Conservation (phyloP, 352 stramenopile genomes). For the Phytophthora pseudosyringae region DNA sequence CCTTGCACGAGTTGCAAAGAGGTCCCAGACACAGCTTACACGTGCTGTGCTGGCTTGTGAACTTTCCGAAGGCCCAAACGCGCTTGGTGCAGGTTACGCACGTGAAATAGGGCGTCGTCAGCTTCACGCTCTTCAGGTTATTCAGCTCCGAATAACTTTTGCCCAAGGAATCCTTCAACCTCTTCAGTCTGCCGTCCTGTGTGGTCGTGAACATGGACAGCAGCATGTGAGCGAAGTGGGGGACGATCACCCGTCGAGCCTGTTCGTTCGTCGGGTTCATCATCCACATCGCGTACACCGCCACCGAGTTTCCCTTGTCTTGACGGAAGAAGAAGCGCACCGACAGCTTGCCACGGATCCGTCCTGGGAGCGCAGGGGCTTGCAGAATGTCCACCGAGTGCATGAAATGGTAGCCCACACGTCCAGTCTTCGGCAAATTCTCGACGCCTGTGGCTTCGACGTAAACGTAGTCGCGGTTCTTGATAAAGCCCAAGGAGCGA, state of each 20-base stretch:
- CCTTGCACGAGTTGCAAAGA: constrained; percentile 20
- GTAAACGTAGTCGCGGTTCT: constrained; percentile 61
- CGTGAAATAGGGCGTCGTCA: constrained; percentile 14
- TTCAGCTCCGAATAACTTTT: constrained; percentile 27
- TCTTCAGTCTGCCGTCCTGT: constrained; percentile 32
- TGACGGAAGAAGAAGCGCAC: constrained; percentile 50
- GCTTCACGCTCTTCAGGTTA: constrained; percentile 6
- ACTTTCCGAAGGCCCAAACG: constrained; percentile 8
- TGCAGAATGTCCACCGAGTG: constrained; percentile 44
- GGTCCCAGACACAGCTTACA: constrained; percentile 14
- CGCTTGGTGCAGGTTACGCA: constrained; percentile 26
- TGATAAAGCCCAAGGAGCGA: constrained; percentile 25
- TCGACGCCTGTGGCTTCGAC: constrained; percentile 52
- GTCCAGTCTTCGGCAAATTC: constrained; percentile 28
- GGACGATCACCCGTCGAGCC: constrained; percentile 16
- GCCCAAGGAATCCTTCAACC: constrained; percentile 19
- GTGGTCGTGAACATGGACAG: constrained; percentile 25
- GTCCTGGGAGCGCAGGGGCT: constrained; percentile 19
- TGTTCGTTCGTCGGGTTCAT: constrained; percentile 33
- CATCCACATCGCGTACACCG: constrained; percentile 47
- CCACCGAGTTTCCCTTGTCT: constrained; percentile 27
- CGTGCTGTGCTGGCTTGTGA: constrained; percentile 12
- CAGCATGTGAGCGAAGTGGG: constrained; percentile 28
- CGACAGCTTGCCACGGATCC: constrained; percentile 40
- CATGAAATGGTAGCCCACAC: constrained; percentile 50